Conservation (phyloP, 2,329 filamentous ascomycete genomes). For the Epichloe amarillans region DNA sequence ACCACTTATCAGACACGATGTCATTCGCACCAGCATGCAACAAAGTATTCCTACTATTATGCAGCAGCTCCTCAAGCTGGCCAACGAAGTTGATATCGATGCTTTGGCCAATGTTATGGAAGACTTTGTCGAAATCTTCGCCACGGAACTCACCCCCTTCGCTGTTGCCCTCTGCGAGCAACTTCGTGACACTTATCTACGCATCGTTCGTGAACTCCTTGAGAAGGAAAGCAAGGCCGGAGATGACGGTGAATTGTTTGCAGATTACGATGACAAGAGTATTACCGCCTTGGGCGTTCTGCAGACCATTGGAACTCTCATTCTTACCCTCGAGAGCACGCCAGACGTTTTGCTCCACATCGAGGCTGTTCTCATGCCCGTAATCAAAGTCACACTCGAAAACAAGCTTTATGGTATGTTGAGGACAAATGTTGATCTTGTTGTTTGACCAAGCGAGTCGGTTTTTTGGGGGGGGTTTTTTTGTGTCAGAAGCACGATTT, state of each 20-base stretch:
- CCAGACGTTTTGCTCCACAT: slow-evolving; percentile 90
- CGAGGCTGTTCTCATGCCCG: slow-evolving; percentile 91
- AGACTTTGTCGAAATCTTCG: slow-evolving; percentile 97
- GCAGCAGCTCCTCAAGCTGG: slow-evolving; percentile 93
- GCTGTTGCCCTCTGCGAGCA: slow-evolving; percentile 94
- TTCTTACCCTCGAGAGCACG: slow-evolving; percentile 91
- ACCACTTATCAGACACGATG: slow-evolving; percentile 87
- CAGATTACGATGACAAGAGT: slow-evolving; percentile 96
- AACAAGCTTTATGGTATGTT: slow-evolving; percentile 82
- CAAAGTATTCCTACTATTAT: slow-evolving; percentile 97
- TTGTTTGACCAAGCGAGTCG: too few relatives aligned
- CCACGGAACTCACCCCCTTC: slow-evolving; percentile 91
- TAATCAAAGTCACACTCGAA: slow-evolving; percentile 89
- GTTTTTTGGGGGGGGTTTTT: too few relatives aligned
- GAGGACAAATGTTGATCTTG: neutral
- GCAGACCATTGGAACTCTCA: slow-evolving; percentile 94
- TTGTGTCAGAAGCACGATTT: neutral
- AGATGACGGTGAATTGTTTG: slow-evolving; percentile 65
- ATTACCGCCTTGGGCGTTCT: slow-evolving; percentile 92
- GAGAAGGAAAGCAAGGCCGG: slow-evolving; percentile 72
- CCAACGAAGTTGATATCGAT: slow-evolving; percentile 96
- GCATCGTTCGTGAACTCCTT: slow-evolving; percentile 81
- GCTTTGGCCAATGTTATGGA: slow-evolving; percentile 98
- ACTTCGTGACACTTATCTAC: slow-evolving; percentile 85
- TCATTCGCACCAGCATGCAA: slow-evolving; percentile 92